phyloP scores from a whole-genome alignment of 139 green algal species.

The Haematococcus sp. region DNA sequence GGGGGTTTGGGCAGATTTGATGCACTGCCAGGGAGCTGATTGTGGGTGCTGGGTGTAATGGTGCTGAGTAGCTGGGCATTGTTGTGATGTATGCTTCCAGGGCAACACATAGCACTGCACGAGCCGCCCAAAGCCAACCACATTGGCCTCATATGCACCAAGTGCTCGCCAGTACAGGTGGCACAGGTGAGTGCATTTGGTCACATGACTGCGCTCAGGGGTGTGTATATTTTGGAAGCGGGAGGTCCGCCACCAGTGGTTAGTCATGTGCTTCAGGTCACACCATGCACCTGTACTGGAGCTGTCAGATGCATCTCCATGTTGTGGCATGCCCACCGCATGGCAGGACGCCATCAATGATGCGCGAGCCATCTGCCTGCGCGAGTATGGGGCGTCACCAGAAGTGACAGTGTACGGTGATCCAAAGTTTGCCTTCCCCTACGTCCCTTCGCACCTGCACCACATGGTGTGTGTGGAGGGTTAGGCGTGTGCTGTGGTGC shows the following conservation, averaged over 20 bases:
- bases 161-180: slow-evolving; percentile 66
- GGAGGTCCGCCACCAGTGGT: too few species aligned
- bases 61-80: too few species aligned
- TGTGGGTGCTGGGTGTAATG: not conserved
- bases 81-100: not conserved
- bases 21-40: too few species aligned
- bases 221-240: too few species aligned
- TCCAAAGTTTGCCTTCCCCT: slow-evolving; percentile 88
- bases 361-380: slow-evolving; percentile 88
- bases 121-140: slow-evolving; percentile 71
- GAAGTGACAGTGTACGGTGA: slow-evolving; percentile 88
- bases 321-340: too few species aligned
- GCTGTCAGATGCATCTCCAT: too few species aligned
- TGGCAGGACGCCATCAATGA: slow-evolving; percentile 88
- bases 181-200: not conserved
- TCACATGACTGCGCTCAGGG: too few species aligned
- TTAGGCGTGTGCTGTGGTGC: not conserved
- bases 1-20: too few species aligned
- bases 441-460: slow-evolving; percentile 96
- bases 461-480: slow-evolving; percentile 89
- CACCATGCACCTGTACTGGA: too few species aligned
- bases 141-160: slow-evolving; percentile 92
- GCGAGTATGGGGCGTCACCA: slow-evolving; percentile 57
- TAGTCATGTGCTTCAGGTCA: too few species aligned
- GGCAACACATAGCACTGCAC: slow-evolving; percentile 93